Conservation (phyloP, 2,329 filamentous ascomycete species). For the Aspergillus pseudoterreus region DNA sequence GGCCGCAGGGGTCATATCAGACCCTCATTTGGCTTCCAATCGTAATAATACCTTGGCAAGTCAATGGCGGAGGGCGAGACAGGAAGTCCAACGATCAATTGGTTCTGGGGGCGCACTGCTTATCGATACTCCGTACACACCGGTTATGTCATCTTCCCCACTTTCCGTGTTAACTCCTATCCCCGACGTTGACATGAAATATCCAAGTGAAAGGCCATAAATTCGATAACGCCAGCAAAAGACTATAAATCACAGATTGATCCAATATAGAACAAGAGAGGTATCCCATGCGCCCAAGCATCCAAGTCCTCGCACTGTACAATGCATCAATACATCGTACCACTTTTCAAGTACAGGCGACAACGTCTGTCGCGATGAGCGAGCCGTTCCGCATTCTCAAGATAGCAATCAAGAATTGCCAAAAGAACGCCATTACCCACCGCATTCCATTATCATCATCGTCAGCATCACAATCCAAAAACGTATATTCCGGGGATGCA, state of each 20-base stretch:
- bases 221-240: too few relatives aligned
- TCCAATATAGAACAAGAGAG: not conserved
- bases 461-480: not conserved
- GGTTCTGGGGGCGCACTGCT: conserved; percentile 3
- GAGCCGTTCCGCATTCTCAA: not conserved
- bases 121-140: conserved; percentile 21
- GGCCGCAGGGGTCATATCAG: conserved; percentile 9
- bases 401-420: not conserved
- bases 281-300: not conserved
- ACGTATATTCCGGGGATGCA: not conserved
- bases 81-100: not conserved
- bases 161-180: conserved; percentile 20
- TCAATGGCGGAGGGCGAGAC: not conserved
- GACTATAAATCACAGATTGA: too few relatives aligned
- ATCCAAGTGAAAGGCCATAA: too few relatives aligned
- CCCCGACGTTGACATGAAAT: conserved; percentile 4
- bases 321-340: not conserved
- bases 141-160: conserved; percentile 10
- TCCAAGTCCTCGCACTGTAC: not conserved
- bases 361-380: not conserved
- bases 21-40: not conserved
- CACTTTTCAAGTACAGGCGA: not conserved
- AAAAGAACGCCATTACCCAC: not conserved
- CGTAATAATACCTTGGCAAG: too few relatives aligned
- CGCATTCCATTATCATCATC: not conserved